A percentile compares a stretch with the other conserved stretches of the same genome.
phyloP scores from a whole-genome alignment of 2,329 filamentous ascomycete genomes.

The Penicillium decumbens region DNA sequence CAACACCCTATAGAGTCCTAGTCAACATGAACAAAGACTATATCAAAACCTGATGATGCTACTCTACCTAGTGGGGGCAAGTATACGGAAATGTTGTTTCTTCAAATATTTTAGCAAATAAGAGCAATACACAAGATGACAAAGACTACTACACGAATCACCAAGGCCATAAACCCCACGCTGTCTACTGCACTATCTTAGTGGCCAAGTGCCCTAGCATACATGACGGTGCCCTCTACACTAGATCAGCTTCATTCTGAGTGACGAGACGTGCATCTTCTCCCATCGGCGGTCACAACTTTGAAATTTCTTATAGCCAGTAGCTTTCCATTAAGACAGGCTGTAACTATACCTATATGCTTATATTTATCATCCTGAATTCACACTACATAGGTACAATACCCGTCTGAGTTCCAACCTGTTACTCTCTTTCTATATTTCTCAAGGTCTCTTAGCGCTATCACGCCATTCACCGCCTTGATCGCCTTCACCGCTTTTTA shows the following conservation, averaged over 20 bases:
- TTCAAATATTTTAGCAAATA: not conserved
- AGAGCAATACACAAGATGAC: not conserved
- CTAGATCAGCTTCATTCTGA: not conserved
- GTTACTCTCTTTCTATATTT: too few relatives aligned
- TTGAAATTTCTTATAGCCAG: slow-evolving; percentile 8
- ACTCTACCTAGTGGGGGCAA: not conserved
- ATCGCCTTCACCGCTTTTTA: not conserved
- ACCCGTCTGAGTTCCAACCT: too few relatives aligned
- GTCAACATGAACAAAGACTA: not conserved
- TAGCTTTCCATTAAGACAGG: too few relatives aligned
- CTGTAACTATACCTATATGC: too few relatives aligned
- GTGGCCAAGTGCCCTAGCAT: not conserved
- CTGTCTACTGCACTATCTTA: not conserved
- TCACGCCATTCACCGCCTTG: not conserved
- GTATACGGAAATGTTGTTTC: not conserved
- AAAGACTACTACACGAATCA: not conserved
- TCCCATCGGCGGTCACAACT: slow-evolving; percentile 30
- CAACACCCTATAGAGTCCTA: not conserved
- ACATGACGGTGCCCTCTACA: slow-evolving; percentile 12
- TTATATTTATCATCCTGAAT: too few relatives aligned
- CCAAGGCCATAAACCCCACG: not conserved
- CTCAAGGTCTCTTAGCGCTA: not conserved
- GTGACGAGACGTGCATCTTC: not conserved
- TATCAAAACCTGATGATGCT: not conserved
- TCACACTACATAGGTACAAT: too few relatives aligned